Evolutionary conservation across 2,329 filamentous ascomycete species (phyloP).

Genomic region (Venturia asperata): DNA sequence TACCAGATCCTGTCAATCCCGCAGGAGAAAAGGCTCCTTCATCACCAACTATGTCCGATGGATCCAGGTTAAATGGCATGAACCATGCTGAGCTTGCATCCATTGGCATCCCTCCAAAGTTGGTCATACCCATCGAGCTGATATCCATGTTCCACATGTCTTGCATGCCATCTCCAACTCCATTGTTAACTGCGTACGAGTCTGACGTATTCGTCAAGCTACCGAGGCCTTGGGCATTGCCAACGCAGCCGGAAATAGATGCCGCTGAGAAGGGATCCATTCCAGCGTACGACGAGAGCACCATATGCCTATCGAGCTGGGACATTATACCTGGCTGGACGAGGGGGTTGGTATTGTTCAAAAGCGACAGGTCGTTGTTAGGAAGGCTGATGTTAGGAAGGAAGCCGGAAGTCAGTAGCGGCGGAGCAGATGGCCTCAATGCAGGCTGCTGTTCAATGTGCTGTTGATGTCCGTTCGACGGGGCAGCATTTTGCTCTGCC

Average conservation of each 20-base stretch:
- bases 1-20: neutral
- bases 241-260: conserved; percentile 23
- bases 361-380: neutral
- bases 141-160: conserved; percentile 15
- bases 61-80: conserved; percentile 86
- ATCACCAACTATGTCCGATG: conserved; percentile 48
- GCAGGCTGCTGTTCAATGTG: neutral
- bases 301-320: conserved; percentile 67
- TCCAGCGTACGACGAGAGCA: conserved; percentile 63
- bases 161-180: conserved; percentile 2
- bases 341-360: conserved; percentile 18
- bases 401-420: conserved; percentile 18
- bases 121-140: neutral
- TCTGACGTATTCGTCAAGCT: conserved; percentile 22
- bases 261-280: conserved; percentile 40
- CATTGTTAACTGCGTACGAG: neutral
- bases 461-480: neutral
- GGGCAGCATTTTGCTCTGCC: neutral
- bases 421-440: neutral
- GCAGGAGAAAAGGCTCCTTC: neutral
- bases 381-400: neutral
- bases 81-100: conserved; percentile 68
- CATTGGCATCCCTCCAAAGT: conserved; percentile 25
- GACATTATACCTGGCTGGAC: conserved; percentile 48
- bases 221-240: neutral